Evolutionary conservation across 2,329 filamentous ascomycete genomes (phyloP).

Genomic region (Mycogone perniciosa): DNA sequence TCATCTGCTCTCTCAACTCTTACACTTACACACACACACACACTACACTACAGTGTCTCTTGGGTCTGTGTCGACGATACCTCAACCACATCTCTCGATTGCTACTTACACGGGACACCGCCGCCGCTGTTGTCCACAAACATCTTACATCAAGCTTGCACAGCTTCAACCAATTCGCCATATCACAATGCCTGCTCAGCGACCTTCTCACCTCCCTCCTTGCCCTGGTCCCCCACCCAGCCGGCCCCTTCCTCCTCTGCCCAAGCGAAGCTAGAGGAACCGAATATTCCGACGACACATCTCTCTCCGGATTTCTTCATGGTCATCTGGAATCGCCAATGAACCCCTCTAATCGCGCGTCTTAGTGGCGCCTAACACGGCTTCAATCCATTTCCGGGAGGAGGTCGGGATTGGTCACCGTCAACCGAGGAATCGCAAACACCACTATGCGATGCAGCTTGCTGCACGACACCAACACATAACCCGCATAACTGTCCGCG

Average conservation of each 20-base stretch:
- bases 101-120: slow-evolving; percentile 9
- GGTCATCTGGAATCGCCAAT: slow-evolving; percentile 1
- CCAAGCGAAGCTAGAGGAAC: slow-evolving; percentile 47
- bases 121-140: slow-evolving; percentile 10
- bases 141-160: slow-evolving; percentile 6
- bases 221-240: slow-evolving; percentile 61
- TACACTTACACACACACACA: neutral
- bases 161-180: slow-evolving; percentile 14
- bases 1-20: neutral
- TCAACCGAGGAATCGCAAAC: neutral
- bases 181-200: slow-evolving; percentile 49
- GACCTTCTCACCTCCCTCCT: slow-evolving; percentile 60
- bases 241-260: slow-evolving; percentile 58
- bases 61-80: neutral
- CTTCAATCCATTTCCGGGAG: no score
- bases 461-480: slow-evolving; percentile 10
- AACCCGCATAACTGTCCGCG: slow-evolving; percentile 5
- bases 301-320: slow-evolving; percentile 1
- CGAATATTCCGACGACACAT: neutral
- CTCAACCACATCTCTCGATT: neutral
- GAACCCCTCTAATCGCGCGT: no score
- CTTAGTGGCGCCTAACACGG: no score
- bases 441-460: slow-evolving; percentile 10
- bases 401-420: no score
- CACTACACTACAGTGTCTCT: neutral